Conservation (phyloP, 202 grass and related monocot species). For the Setaria viridis region DNA sequence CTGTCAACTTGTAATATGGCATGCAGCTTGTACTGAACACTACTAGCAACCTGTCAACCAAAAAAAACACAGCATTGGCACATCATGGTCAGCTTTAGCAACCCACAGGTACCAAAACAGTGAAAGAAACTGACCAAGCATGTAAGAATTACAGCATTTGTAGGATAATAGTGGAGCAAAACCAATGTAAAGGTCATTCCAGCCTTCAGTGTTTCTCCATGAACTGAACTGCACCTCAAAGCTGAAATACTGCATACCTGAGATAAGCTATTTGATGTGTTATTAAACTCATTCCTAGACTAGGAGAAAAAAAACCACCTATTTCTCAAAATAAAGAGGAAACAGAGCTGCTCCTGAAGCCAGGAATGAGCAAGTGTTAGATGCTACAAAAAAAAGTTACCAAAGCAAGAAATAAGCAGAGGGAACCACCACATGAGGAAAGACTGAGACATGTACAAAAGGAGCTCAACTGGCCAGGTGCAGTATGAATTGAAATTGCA, state of each 20-base stretch:
- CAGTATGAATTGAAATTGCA: conserved; percentile 1
- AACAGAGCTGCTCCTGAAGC: background rate
- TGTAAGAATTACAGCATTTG: conserved; percentile 15
- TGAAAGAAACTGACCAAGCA: conserved; percentile 24
- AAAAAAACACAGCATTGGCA: background rate
- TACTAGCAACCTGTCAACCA: conserved; percentile 22
- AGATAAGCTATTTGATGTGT: conserved; percentile 18
- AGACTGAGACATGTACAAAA: conserved; percentile 14
- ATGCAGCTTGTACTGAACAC: conserved; percentile 20
- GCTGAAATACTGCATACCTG: background rate
- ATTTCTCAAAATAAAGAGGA: background rate
- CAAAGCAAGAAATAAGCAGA: background rate
- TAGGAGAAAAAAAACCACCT: conserved; percentile 2
- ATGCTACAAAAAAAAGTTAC: conserved; percentile 12
- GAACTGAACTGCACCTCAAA: conserved; percentile 11
- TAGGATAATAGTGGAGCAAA: conserved; percentile 31
- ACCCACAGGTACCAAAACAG: conserved; percentile 27
- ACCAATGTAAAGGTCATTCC: conserved; percentile 8
- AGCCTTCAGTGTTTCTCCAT: background rate
- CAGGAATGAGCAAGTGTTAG: background rate
- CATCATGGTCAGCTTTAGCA: conserved; percentile 21
- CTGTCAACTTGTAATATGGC: conserved; percentile 27
- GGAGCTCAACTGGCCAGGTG: background rate
- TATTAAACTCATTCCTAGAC: conserved; percentile 18
- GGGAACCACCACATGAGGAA: background rate